These are phyloP conservation scores for Aspergillus pseudotamarii DNA, from an alignment of 2,329 filamentous ascomycete genomes.

Conservation along the genomic window DNA sequence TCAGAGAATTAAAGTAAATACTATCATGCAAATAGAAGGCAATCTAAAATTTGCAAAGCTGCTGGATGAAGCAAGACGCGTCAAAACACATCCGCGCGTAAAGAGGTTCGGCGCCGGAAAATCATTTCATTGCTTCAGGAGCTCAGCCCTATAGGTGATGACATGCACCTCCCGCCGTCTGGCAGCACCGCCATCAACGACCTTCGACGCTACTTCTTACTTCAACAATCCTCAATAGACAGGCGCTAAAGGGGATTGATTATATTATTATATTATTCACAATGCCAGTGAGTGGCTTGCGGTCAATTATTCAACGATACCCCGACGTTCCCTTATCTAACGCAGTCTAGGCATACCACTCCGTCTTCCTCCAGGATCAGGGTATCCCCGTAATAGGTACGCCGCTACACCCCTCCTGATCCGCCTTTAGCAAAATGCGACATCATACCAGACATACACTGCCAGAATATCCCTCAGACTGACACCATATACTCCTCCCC, in stretches of 20 bases:
- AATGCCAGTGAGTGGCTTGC: constrained; percentile 49
- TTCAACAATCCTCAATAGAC: constrained; percentile 21
- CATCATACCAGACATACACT: neutral
- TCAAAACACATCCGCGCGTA: constrained; percentile 38
- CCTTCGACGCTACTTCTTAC: constrained; percentile 11
- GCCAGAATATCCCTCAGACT: neutral
- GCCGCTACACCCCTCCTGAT: constrained; percentile 23
- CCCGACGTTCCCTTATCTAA: constrained; percentile 9
- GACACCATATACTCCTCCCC: constrained; percentile 23
- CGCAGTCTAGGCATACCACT: constrained; percentile 84
- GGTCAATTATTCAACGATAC: neutral
- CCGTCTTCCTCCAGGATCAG: constrained; percentile 85
- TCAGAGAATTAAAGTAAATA: neutral
- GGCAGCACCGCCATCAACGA: constrained; percentile 20
- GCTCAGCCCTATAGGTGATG: constrained; percentile 27
- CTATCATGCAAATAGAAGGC: neutral
- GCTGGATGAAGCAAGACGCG: constrained; percentile 30
- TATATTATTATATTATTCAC: constrained; percentile 25
- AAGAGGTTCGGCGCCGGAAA: constrained; percentile 46
- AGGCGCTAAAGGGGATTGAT: constrained; percentile 23
- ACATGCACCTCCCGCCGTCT: constrained; percentile 28
- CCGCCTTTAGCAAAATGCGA: constrained; percentile 22
- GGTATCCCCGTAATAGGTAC: constrained; percentile 67
- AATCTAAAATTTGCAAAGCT: neutral
- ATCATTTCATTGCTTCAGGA: constrained; percentile 26